These are phyloP conservation scores for Rhodotorula diobovata DNA, from an alignment of 768 basidiomycete genomes.

Conservation along the genomic window DNA sequence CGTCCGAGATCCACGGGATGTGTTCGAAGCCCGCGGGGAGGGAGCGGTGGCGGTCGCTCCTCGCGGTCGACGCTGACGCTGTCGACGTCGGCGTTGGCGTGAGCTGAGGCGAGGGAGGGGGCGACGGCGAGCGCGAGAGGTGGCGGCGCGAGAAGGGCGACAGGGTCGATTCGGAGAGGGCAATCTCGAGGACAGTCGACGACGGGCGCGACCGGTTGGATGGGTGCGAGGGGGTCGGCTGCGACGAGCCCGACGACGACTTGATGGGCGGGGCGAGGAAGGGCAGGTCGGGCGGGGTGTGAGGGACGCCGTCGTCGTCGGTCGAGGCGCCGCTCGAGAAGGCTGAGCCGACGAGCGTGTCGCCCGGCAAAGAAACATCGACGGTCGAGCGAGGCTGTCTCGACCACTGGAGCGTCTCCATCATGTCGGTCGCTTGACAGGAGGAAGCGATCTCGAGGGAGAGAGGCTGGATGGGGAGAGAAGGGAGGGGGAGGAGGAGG, in stretches of 20 bases:
- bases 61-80: neutral
- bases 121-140: neutral
- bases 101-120: neutral
- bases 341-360: too few relatives aligned
- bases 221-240: neutral
- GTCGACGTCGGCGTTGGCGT: too few relatives aligned
- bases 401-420: too few relatives aligned
- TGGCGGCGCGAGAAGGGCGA: neutral
- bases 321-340: neutral
- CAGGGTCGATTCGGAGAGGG: neutral
- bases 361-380: too few relatives aligned
- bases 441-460: too few relatives aligned
- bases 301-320: conserved; percentile 1
- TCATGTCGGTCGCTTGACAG: too few relatives aligned
- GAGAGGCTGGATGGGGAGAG: too few relatives aligned
- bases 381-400: too few relatives aligned
- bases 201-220: neutral
- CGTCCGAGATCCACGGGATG: neutral
- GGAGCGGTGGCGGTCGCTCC: neutral
- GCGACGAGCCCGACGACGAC: neutral
- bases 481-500: too few relatives aligned
- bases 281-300: neutral
- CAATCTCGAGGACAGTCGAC: neutral
- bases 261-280: neutral
- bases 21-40: neutral